Evolutionary conservation across 208 protist genomes (phyloP), one percentile per base, ranked within the genome.

Genomic region (Zelonia costaricensis): DNA sequence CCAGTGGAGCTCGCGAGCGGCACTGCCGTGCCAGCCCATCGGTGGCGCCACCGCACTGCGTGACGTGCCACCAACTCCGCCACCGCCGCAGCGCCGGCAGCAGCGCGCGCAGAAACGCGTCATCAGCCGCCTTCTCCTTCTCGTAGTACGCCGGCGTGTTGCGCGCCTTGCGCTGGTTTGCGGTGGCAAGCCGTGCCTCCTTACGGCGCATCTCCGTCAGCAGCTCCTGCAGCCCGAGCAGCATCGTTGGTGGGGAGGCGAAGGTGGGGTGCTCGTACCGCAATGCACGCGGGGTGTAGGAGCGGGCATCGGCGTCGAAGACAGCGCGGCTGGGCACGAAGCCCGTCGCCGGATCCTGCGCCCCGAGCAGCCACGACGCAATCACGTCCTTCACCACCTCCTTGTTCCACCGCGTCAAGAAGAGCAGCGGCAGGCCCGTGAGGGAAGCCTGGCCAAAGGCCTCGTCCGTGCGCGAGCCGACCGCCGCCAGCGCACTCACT

Each of bases 361-460:
- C 63, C 15, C 68, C 80, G 4, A 94, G 47, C 28, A 94, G 52
- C 88, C 88, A 94, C 31, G 78, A 82, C 5, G 79, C 78, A 8
- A 94, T 55, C 23, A 82, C 53, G 51, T 92, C 80, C 73, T 92
- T 94, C 49, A 62, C 76, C 53, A 91, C 57, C 69, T 94, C 82
- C 58, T 85, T 88, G 62, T 94, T 92, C 82, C 83, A 94, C 10
- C 80, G 68, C 42, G 74, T 57, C 18, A 92, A 56, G 48, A 89
- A 88, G 25, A 90, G 66, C 15, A 87, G 83, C 53, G 81, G 80
- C 58, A 92, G 56, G 22, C 88, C 88, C 8, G 77, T 86, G 31
- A 89, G 65, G 47, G 66, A 61, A n/a, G 60, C 31, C 67, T 84
- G 80, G 16, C 79, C 82, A 46, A 86, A 80, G 3, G 88, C 46